Evolutionary conservation across 73 alveolate genomes (phyloP).

Genomic region (Tetrahymena borealis): DNA sequence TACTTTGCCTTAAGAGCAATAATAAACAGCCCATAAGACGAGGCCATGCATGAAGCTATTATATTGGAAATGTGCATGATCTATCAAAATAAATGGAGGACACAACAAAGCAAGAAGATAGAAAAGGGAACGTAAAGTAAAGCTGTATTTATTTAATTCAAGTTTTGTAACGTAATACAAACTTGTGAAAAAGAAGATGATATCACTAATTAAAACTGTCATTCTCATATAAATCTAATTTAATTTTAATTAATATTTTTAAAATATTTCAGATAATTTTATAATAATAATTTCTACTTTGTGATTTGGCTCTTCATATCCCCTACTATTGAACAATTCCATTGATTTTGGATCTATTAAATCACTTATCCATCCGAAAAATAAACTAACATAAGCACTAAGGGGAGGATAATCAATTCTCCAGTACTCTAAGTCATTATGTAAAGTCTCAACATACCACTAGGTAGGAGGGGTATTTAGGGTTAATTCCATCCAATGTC

Average conservation of each 20-base stretch:
- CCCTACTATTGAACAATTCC: conserved; percentile 55
- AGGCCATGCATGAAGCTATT: conserved; percentile 74
- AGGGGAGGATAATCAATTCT: conserved; percentile 97
- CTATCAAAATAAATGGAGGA: conserved; percentile 81
- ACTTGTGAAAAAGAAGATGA: conserved; percentile 23
- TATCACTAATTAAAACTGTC: conserved; percentile 28
- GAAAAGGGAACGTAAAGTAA: not conserved
- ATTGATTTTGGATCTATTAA: conserved; percentile 59
- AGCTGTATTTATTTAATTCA: not conserved
- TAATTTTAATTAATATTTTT: not conserved
- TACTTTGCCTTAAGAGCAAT: conserved; percentile 41
- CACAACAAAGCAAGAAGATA: conserved; percentile 43
- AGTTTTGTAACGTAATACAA: not conserved
- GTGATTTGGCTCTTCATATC: conserved; percentile 64
- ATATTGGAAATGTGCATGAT: conserved; percentile 95
- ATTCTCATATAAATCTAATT: conserved; percentile 58
- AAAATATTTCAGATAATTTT: not conserved
- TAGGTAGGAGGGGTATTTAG: conserved; percentile 39
- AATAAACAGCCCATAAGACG: conserved; percentile 60
- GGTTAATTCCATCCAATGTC: conserved; percentile 80
- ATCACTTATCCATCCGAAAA: conserved; percentile 52
- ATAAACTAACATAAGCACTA: conserved; percentile 86
- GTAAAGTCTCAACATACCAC: conserved; percentile 47
- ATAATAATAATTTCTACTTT: conserved; percentile 8
- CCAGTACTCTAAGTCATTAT: conserved; percentile 75